Conservation (phyloP, 2,329 filamentous ascomycete species). For the Alternaria consortialis region DNA sequence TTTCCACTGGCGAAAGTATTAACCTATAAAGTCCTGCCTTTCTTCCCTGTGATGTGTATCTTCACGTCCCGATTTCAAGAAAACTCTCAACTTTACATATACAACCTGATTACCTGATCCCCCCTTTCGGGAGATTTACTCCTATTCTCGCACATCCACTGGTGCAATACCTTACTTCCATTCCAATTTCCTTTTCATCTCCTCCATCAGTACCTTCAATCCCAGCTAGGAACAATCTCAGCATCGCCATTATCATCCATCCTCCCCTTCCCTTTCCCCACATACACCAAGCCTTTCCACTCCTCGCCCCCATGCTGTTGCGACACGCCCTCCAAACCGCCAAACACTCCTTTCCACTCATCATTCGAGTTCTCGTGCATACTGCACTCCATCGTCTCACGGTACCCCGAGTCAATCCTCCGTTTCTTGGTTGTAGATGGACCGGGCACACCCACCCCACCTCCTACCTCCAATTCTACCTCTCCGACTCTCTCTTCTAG, state of each 20-base stretch:
- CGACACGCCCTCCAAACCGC: background rate
- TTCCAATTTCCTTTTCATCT: background rate
- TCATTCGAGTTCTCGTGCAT: background rate
- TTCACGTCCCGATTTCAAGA: background rate
- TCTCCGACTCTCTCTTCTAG: accelerated
- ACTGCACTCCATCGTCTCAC: background rate
- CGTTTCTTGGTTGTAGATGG: background rate
- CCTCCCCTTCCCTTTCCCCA: background rate
- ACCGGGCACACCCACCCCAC: background rate
- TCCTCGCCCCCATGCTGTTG: background rate
- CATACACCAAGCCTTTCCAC: background rate
- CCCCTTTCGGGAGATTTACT: too few species aligned
- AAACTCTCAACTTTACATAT: background rate
- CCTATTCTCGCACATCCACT: too few species aligned
- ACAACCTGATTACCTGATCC: background rate
- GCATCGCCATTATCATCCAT: background rate
- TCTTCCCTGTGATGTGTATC: background rate
- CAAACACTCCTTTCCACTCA: background rate
- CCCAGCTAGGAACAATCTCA: background rate
- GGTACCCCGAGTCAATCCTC: background rate
- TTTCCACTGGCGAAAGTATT: background rate
- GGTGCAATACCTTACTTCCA: too few species aligned
- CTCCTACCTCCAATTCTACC: background rate
- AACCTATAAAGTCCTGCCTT: background rate
- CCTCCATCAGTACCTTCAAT: background rate